Evolutionary conservation across 306 rosid species (phyloP).

Genomic region (Acacia melanoxylon): DNA sequence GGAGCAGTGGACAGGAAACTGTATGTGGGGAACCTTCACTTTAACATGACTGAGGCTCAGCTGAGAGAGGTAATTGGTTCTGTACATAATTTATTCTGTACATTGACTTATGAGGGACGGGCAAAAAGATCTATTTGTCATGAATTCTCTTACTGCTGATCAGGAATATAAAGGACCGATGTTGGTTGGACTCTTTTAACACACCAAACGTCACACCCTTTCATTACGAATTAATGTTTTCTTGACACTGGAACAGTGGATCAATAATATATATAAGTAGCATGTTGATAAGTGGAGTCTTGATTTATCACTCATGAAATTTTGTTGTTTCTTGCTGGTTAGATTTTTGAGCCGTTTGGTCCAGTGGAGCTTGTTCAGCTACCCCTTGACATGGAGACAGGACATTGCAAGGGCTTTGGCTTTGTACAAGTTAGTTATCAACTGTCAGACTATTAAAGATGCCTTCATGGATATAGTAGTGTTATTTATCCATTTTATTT

Average conservation of each 20-base stretch:
- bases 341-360: slow-evolving; percentile 99
- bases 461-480: slow-evolving; percentile 8
- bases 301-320: slow-evolving; percentile 13
- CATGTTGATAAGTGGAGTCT: not conserved
- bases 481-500: slow-evolving; percentile 6
- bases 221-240: not conserved
- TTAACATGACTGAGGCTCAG: slow-evolving; percentile 95
- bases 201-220: not conserved
- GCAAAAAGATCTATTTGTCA: not conserved
- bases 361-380: slow-evolving; percentile 94
- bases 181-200: not conserved
- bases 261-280: not conserved
- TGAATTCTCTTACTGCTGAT: slow-evolving; percentile 2
- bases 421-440: slow-evolving; percentile 83
- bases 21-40: slow-evolving; percentile 96
- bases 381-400: slow-evolving; percentile 94
- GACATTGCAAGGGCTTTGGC: slow-evolving; percentile 99
- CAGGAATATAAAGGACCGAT: slow-evolving; percentile 2
- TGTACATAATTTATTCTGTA: not conserved
- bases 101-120: not conserved
- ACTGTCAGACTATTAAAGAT: not conserved
- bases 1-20: slow-evolving; percentile 96
- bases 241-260: slow-evolving; percentile 5
- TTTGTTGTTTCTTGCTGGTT: slow-evolving; percentile 22
- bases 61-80: slow-evolving; percentile 78